Conservation (phyloP, 2,329 filamentous ascomycete species). For the Colletotrichum sp. region DNA sequence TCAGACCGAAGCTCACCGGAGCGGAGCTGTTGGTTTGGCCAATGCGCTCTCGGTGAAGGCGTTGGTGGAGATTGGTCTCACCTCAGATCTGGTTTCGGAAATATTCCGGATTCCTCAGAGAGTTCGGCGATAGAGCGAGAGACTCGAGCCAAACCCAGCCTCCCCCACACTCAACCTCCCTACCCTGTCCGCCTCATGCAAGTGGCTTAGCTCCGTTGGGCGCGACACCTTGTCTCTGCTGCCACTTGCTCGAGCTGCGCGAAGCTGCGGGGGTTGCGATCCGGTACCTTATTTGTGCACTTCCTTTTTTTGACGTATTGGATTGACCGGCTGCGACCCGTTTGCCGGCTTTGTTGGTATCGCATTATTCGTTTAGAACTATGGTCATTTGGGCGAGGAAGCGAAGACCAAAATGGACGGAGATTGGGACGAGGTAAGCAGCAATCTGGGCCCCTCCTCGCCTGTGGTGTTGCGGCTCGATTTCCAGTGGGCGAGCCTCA, state of each 20-base stretch:
- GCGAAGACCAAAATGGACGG: conserved; percentile 62
- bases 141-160: neutral
- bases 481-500: neutral
- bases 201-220: conserved; percentile 5
- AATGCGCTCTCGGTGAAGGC: neutral
- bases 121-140: neutral
- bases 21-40: neutral
- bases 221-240: conserved; percentile 2
- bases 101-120: conserved; percentile 1
- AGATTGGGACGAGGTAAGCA: conserved; percentile 71
- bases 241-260: conserved; percentile 1
- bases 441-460: conserved; percentile 2
- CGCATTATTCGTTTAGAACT: conserved; percentile 15
- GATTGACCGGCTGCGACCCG: neutral
- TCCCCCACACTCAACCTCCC: conserved; percentile 12
- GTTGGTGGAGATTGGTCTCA: neutral
- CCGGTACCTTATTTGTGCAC: neutral
- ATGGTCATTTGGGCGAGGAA: conserved; percentile 42
- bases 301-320: neutral
- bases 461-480: neutral
- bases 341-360: neutral
- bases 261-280: conserved; percentile 12
- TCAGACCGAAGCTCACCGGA: neutral
- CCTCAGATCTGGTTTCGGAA: neutral
- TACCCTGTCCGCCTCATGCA: conserved; percentile 16